Percentiles rank a stretch among this genome's conserved stretches.
Conservation (phyloP, 2,329 filamentous ascomycete species). For the Rhinocladiella similis region DNA sequence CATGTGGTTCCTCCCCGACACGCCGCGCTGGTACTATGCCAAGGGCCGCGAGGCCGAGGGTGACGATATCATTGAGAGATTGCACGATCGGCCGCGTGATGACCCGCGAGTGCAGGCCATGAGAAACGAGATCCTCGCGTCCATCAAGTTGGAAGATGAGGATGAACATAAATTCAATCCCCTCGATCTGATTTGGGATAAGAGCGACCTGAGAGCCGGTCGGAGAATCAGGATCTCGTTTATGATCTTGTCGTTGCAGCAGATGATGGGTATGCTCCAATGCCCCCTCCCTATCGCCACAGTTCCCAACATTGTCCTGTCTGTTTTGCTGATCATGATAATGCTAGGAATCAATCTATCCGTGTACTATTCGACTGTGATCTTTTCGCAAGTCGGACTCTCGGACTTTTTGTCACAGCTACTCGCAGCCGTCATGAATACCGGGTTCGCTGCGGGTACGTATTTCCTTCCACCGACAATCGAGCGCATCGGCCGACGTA, state of each 20-base stretch:
- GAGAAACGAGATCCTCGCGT: constrained; percentile 30
- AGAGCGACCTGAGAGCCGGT: constrained; percentile 37
- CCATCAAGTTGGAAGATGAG: constrained; percentile 23
- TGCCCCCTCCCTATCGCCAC: not conserved
- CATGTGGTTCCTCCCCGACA: constrained; percentile 31
- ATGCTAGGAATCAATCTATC: constrained; percentile 33
- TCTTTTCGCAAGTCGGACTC: constrained; percentile 19
- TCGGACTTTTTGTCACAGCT: constrained; percentile 17
- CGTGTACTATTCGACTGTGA: constrained; percentile 25
- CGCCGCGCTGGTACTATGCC: constrained; percentile 35
- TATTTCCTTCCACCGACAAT: constrained; percentile 16
- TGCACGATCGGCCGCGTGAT: constrained; percentile 19
- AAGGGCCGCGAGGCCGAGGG: constrained; percentile 30
- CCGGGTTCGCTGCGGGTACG: constrained; percentile 18
- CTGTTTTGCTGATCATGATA: not conserved
- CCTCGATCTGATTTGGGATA: constrained; percentile 35
- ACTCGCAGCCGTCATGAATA: constrained; percentile 24
- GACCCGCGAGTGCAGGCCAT: constrained; percentile 26
- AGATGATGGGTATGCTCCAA: constrained; percentile 31
- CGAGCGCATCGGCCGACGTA: constrained; percentile 18
- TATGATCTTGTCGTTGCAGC: constrained; percentile 33
- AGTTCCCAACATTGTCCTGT: no score
- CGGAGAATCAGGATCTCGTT: constrained; percentile 40
- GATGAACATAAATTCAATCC: constrained; percentile 32
- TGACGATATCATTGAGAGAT: constrained; percentile 25